Evolutionary conservation across 176 grass and related monocot genomes (phyloP), one percentile per base, ranked within the genome.

Genomic region (Oryza meyeriana): DNA sequence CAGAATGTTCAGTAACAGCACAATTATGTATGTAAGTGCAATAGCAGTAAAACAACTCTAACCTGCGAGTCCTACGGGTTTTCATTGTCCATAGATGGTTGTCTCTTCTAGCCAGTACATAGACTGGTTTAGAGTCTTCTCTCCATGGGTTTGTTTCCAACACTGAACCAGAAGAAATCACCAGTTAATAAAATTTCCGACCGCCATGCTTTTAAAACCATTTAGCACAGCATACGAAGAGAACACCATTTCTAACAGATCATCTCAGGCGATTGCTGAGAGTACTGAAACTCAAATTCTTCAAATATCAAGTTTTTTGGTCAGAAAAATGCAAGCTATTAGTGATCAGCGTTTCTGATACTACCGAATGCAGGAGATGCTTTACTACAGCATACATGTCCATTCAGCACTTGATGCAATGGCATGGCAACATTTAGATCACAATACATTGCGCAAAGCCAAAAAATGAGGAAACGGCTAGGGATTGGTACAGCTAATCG

Each of bases 91-190:
- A 98, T 81, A 98, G 75, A 78, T 87, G 82, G 41, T 93, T 93
- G 75, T 98, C 89, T 35, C 85, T 93, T 86, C 92, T 94, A 31
- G 96, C 90, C 50, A 98, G 80, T 10, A 98, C 96, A 67, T 98
- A 98, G 34, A 98, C 96, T 32, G 93, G 91, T 30, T 98, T 98
- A 0, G 93, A 66, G 47, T 87, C 93, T 88, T 95, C 96, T 34
- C 96, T 95, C 96, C 96, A 98, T 50, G 96, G 96, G 82, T 98
- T 98, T 79, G 89, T 87, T 69, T 98, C 96, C 73, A 98, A 61
- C 17, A 98, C 96, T 98, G 69, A 64, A 87, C 33, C 61, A 82
- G 68, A 78, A 41, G 38, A 57, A 52, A 87, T 38, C 12, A 88
- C 4, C 10, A 29, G 40, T 89, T 57, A 85, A 5, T 52, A 58